Evolutionary conservation across 805 yeast genomes (phyloP).

Genomic region (Cyberlindnera americana): DNA sequence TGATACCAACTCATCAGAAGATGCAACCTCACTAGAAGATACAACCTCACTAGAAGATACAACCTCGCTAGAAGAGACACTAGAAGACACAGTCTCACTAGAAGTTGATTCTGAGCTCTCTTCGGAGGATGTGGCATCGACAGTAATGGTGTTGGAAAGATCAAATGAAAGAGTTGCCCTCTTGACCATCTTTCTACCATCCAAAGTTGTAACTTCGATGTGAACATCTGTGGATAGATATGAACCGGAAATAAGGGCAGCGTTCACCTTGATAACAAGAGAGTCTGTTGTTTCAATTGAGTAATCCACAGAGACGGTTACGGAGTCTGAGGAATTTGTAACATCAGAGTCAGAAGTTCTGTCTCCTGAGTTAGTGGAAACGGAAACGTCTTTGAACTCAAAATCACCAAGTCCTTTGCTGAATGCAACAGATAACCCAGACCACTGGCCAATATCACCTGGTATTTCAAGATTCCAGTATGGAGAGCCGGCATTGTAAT

Average conservation of each 20-base stretch:
- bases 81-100: no score
- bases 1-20: constrained; percentile 15
- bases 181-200: constrained; percentile 13
- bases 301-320: constrained; percentile 2
- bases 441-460: constrained; percentile 21
- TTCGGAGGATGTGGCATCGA: constrained; percentile 9
- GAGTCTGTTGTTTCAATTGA: background rate
- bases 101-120: background rate
- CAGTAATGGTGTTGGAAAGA: constrained; percentile 9
- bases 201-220: constrained; percentile 8
- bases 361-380: constrained; percentile 1
- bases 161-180: constrained; percentile 13
- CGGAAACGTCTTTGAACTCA: constrained; percentile 8
- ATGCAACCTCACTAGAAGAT: constrained; percentile 16
- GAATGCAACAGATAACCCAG: constrained; percentile 12
- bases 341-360: constrained; percentile 2
- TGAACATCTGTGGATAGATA: constrained; percentile 12
- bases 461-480: constrained; percentile 14
- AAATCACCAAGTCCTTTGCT: constrained; percentile 12
- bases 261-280: constrained; percentile 7
- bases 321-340: constrained; percentile 1
- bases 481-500: constrained; percentile 15
- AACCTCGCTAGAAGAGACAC: background rate
- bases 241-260: constrained; percentile 10
- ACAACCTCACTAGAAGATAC: constrained; percentile 9